A percentile compares a stretch with the other conserved stretches of the same genome.
Evolutionary conservation across 345 rosid species (phyloP).

Genomic region (Eutrema heterophyllum): DNA sequence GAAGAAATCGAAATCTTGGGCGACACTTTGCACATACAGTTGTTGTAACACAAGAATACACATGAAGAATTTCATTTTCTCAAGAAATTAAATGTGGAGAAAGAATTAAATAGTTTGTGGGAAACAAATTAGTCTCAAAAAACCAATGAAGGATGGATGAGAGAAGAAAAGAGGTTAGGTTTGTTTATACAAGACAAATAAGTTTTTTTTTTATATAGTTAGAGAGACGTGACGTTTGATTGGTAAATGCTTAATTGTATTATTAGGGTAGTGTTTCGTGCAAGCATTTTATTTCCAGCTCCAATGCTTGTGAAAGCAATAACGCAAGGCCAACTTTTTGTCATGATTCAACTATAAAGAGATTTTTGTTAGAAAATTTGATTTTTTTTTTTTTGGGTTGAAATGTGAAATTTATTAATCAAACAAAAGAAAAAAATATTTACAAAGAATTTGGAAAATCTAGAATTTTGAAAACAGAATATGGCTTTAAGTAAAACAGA

Average conservation of each 20-base stretch:
- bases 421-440: no score
- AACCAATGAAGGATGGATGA: conserved; percentile 2
- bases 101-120: not conserved
- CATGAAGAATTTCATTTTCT: conserved; percentile 39
- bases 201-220: no score
- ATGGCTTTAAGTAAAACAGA: no score
- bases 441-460: no score
- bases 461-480: no score
- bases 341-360: not conserved
- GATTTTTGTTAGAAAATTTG: no score
- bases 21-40: conserved; percentile 34
- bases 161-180: not conserved
- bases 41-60: conserved; percentile 34
- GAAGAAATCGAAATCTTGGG: conserved; percentile 87
- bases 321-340: conserved; percentile 9
- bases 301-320: conserved; percentile 5
- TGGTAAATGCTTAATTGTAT: conserved; percentile 2
- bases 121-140: not conserved
- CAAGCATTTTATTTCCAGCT: conserved; percentile 29
- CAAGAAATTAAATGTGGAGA: not conserved
- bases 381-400: no score
- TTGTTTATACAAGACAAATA: conserved; percentile 10
- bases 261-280: conserved; percentile 24
- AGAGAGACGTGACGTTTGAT: conserved; percentile 7
- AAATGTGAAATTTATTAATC: no score